Base-by-base conservation (phyloP, 2,329 filamentous ascomycete genomes). In the Thyridium curvatum region DNA sequence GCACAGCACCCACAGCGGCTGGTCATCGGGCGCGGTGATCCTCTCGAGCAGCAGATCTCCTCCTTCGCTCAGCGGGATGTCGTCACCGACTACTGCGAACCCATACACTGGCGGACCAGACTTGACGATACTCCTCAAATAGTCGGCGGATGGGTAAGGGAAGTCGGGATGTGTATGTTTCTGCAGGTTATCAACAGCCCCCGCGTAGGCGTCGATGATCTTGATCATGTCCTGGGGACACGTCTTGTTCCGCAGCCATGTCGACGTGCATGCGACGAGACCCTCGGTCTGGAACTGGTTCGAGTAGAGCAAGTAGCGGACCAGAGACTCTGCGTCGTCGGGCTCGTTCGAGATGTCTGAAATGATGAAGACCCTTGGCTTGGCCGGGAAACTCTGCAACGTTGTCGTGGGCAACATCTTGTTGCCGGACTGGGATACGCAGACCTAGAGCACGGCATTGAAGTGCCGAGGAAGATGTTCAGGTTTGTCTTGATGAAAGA, bases 311-410 rank as follows among this genome's bases (percentile, higher is more conserved):
- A 71, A 54, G 41, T 65, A 65, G 7, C 67, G 58, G 6, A 64
- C 60, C 8, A 70, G 50, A 4, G 62, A 68, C 47, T 66, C 58
- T 2, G 59, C 55, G 46, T 70, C 65, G 38, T 69, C 66, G 1
- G 64, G 65, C 44, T 69, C 65, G 43, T 68, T 68, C 38, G 62
- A 61, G 41, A 68, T 68, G 33, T 69, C 65, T 13, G 62, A 61
- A n/a, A 66, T 35, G 40, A 66, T 55, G 16, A 66, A 65, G 12
- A 65, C 56, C 6, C 54, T 53, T 3, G 58, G 59, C 41, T 58
- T 59, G 5, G 16, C 8, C 12, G 6, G 16, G 18, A 15, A 16
- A 35, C 6, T 14, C 18, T 9, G 34, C 21, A 35, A 10, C 21
- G 6, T 26, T 10, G 6, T 26, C 21, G 6, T 6, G 21, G 21